These are phyloP conservation scores for Ophiocordyceps australis DNA, from an alignment of 2,329 filamentous ascomycete genomes.

Conservation along the genomic window DNA sequence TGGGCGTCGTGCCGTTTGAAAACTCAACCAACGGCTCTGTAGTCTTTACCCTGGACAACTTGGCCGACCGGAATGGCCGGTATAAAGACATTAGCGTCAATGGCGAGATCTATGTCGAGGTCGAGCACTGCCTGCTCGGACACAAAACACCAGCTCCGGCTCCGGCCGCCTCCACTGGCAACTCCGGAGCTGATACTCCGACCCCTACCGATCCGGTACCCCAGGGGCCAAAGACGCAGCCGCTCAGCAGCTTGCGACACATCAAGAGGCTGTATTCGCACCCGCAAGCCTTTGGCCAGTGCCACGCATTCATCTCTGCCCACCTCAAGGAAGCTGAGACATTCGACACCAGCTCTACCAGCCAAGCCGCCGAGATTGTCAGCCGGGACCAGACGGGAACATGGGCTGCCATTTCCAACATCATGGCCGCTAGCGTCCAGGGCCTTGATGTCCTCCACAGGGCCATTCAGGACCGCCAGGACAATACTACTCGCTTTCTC, in stretches of 20 bases:
- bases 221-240: constrained; percentile 26
- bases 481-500: constrained; percentile 69
- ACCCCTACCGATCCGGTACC: constrained; percentile 19
- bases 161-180: not conserved
- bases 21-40: constrained; percentile 93
- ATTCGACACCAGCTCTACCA: constrained; percentile 73
- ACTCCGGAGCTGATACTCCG: constrained; percentile 6
- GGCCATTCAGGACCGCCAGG: constrained; percentile 53
- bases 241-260: constrained; percentile 33
- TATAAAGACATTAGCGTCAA: constrained; percentile 59
- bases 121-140: constrained; percentile 76
- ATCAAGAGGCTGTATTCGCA: constrained; percentile 76
- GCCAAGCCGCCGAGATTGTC: constrained; percentile 65
- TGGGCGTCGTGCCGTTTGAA: constrained; percentile 84
- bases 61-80: constrained; percentile 51
- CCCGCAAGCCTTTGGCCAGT: constrained; percentile 91
- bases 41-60: constrained; percentile 72
- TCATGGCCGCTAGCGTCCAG: constrained; percentile 50
- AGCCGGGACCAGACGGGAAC: constrained; percentile 35
- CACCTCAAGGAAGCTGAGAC: constrained; percentile 59
- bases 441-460: constrained; percentile 50
- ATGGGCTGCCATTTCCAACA: constrained; percentile 63
- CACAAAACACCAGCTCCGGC: constrained; percentile 7
- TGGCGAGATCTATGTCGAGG: constrained; percentile 70
- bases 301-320: constrained; percentile 51